Conservation (phyloP, 352 stramenopile species). For the Globisporangium recalcitrans region DNA sequence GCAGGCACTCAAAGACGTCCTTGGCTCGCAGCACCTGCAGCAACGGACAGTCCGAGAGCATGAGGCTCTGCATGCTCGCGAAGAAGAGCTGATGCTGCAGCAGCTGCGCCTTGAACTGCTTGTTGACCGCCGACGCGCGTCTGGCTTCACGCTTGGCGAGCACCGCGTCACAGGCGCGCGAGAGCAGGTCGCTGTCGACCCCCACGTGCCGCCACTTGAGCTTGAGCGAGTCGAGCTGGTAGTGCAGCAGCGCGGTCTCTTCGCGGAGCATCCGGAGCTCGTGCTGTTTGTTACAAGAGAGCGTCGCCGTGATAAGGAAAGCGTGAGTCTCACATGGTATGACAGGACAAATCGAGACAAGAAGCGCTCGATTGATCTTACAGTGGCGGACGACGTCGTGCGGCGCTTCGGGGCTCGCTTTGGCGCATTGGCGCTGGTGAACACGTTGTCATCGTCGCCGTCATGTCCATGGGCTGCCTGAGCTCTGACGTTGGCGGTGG, state of each 20-base stretch:
- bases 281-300: constrained; percentile 21
- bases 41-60: constrained; percentile 43
- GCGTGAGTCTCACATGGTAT: no score
- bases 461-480: background rate
- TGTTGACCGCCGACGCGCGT: constrained; percentile 38
- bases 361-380: background rate
- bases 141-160: constrained; percentile 40
- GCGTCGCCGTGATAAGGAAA: background rate
- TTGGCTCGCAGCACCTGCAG: constrained; percentile 31
- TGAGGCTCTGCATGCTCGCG: constrained; percentile 36
- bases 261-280: constrained; percentile 45
- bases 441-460: background rate
- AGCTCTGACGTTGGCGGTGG: background rate
- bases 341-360: no score
- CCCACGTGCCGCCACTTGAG: constrained; percentile 39
- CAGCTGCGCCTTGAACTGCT: constrained; percentile 42
- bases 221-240: constrained; percentile 35
- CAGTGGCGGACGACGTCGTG: background rate
- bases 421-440: background rate
- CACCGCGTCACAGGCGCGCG: constrained; percentile 30
- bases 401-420: background rate
- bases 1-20: constrained; percentile 49
- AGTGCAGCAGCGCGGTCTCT: constrained; percentile 33
- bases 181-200: constrained; percentile 29
- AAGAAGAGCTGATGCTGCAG: constrained; percentile 58